Evolutionary conservation across 768 basidiomycete species (phyloP).

Genomic region (Mycena vitilis): DNA sequence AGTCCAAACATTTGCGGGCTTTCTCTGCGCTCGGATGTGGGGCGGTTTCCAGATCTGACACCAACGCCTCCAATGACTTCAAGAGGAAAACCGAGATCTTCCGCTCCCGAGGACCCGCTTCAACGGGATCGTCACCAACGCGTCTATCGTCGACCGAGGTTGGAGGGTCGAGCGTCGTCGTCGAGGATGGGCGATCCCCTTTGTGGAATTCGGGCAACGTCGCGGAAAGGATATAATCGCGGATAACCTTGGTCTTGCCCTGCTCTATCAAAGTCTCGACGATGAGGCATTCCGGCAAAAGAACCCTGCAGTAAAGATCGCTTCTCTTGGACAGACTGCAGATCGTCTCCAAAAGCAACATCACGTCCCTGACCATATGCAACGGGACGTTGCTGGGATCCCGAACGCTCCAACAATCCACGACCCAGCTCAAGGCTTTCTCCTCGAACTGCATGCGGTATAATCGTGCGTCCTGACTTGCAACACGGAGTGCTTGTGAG

Average conservation of each 20-base stretch:
- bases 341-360: slow-evolving; percentile 72
- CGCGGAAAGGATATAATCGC: slow-evolving; percentile 78
- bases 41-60: slow-evolving; percentile 59
- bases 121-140: slow-evolving; percentile 18
- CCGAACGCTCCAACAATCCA: slow-evolving; percentile 72
- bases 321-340: slow-evolving; percentile 65
- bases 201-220: slow-evolving; percentile 59
- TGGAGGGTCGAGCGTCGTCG: slow-evolving; percentile 8
- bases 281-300: slow-evolving; percentile 78
- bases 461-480: slow-evolving; percentile 84
- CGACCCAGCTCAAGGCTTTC: slow-evolving; percentile 85
- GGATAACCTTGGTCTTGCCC: slow-evolving; percentile 65
- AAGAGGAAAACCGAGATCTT: slow-evolving; percentile 71
- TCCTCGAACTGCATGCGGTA: slow-evolving; percentile 90
- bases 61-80: slow-evolving; percentile 68
- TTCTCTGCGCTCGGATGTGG: slow-evolving; percentile 67
- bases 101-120: slow-evolving; percentile 67
- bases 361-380: slow-evolving; percentile 68
- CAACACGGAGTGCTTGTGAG: slow-evolving; percentile 71
- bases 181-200: not conserved
- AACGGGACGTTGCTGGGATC: slow-evolving; percentile 58
- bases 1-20: slow-evolving; percentile 75
- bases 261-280: slow-evolving; percentile 72
- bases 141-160: slow-evolving; percentile 22
- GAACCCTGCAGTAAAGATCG: slow-evolving; percentile 57